Evolutionary conservation across 2,329 filamentous ascomycete genomes (phyloP).

Genomic region (Graphiopsis chlorocephala): DNA sequence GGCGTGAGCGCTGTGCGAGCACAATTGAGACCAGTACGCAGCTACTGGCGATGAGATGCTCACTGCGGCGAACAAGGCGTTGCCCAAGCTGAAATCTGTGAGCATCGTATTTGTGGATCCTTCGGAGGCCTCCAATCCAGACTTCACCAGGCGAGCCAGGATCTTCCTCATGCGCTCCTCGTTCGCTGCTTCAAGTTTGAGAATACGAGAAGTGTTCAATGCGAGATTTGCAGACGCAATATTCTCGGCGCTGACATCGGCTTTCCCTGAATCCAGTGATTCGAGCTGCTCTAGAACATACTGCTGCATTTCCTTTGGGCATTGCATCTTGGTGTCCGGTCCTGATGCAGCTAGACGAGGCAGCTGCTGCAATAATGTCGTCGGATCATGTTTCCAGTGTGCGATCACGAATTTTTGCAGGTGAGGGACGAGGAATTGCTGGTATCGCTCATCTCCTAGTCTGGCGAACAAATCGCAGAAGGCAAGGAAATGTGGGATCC

Average conservation of each 20-base stretch:
- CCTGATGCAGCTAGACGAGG: conserved; percentile 10
- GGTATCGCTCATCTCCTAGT: conserved; percentile 70
- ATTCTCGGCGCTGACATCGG: not conserved
- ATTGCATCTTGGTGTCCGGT: conserved; percentile 12
- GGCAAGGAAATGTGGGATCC: conserved; percentile 72
- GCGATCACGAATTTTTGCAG: conserved; percentile 80
- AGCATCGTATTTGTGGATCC: not conserved
- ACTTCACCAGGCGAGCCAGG: conserved; percentile 2
- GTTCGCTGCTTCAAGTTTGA: conserved; percentile 1
- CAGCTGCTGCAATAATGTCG: conserved; percentile 8
- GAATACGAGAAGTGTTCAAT: conserved; percentile 5
- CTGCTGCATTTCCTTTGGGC: conserved; percentile 13
- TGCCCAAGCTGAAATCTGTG: conserved; percentile 13
- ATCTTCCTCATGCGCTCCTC: not conserved
- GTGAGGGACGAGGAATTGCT: conserved; percentile 71
- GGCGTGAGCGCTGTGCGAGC: conserved; percentile 8
- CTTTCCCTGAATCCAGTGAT: not conserved
- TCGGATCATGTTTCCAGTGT: conserved; percentile 56
- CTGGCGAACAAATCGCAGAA: conserved; percentile 82
- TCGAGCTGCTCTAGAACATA: conserved; percentile 11
- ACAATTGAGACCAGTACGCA: not conserved
- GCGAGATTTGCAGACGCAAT: conserved; percentile 10
- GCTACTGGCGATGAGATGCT: conserved; percentile 7
- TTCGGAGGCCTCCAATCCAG: not conserved
- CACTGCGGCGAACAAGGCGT: conserved; percentile 8